These are phyloP conservation scores for Plantago coronopus DNA, from an alignment of 305 asterid genomes.

Conservation along the genomic window DNA sequence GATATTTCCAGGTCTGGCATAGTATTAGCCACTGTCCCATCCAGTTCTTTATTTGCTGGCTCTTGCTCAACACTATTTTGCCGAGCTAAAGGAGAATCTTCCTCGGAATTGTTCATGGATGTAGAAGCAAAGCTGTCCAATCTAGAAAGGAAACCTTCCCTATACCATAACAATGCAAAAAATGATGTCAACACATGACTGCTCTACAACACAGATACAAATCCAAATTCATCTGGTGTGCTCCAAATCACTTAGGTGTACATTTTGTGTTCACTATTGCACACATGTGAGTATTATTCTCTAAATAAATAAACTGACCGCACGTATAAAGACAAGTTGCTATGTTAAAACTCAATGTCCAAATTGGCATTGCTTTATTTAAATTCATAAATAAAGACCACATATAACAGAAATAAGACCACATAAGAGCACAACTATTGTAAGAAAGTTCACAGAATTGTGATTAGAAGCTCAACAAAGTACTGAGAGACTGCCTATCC, in stretches of 20 bases:
- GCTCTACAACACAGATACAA: background rate
- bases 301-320: background rate
- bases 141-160: slow-evolving; percentile 81
- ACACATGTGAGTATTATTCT: slow-evolving; percentile 2
- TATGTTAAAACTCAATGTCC: too few species aligned
- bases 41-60: slow-evolving; percentile 27
- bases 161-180: slow-evolving; percentile 28
- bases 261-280: background rate
- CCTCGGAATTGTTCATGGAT: slow-evolving; percentile 26
- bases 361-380: too few species aligned
- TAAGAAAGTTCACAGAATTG: background rate
- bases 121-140: slow-evolving; percentile 38
- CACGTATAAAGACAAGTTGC: background rate
- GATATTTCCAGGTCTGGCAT: slow-evolving; percentile 18
- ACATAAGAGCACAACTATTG: too few species aligned
- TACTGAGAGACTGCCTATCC: background rate
- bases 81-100: slow-evolving; percentile 23
- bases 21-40: slow-evolving; percentile 20
- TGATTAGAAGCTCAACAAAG: background rate
- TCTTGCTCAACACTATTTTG: slow-evolving; percentile 24
- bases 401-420: background rate
- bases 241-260: background rate
- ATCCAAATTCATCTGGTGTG: background rate
- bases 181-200: background rate
- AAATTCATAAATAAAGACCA: background rate